phyloP scores from a whole-genome alignment of 2,329 filamentous ascomycete species.

The Tolypocladium sp. region DNA sequence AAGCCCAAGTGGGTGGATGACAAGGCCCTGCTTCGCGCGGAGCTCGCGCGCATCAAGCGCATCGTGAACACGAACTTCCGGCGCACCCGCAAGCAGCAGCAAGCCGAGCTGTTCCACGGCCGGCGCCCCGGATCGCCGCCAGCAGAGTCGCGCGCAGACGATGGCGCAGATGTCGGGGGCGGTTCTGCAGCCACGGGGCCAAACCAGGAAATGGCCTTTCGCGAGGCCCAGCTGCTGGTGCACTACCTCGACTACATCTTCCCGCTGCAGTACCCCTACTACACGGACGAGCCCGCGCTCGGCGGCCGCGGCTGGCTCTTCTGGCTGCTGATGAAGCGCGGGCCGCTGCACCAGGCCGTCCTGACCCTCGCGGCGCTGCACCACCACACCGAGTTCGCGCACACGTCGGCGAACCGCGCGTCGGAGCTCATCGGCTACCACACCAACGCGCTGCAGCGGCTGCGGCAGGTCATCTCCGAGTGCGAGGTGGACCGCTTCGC shows the following conservation, averaged over 20 bases:
- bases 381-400: slow-evolving; percentile 11
- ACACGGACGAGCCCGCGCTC: slow-evolving; percentile 12
- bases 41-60: slow-evolving; percentile 13
- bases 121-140: not conserved
- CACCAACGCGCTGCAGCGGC: slow-evolving; percentile 14
- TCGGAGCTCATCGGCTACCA: slow-evolving; percentile 13
- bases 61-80: slow-evolving; percentile 14
- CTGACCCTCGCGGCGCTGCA: slow-evolving; percentile 16
- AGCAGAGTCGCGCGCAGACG: not conserved
- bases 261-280: slow-evolving; percentile 15
- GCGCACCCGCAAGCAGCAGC: slow-evolving; percentile 4
- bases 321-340: slow-evolving; percentile 10
- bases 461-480: slow-evolving; percentile 9
- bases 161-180: not conserved
- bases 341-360: slow-evolving; percentile 14
- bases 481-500: slow-evolving; percentile 4
- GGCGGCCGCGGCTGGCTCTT: slow-evolving; percentile 18
- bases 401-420: slow-evolving; percentile 9
- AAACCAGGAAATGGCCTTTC: slow-evolving; percentile 1
- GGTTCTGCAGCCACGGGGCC: not conserved
- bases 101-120: not conserved
- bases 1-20: slow-evolving; percentile 25
- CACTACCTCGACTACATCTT: slow-evolving; percentile 19
- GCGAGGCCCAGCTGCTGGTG: slow-evolving; percentile 16
- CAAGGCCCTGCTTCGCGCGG: slow-evolving; percentile 16